A percentile compares a stretch with the other conserved stretches of the same genome.
Conservation (phyloP, 2,329 filamentous ascomycete genomes). For the Botrytis cinerea region DNA sequence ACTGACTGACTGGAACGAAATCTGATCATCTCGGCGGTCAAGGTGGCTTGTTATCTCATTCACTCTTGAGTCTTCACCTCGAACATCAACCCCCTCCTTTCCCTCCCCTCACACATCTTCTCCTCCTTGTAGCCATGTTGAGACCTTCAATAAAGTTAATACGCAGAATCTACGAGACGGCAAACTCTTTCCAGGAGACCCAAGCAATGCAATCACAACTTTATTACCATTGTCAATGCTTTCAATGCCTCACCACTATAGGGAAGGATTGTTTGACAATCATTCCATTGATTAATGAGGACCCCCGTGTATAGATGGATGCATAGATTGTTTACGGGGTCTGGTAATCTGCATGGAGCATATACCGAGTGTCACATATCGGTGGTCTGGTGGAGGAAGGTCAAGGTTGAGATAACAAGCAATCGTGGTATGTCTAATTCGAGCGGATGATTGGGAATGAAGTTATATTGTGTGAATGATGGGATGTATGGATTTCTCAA, state of each 20-base stretch:
- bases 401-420: not conserved
- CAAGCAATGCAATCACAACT: conserved; percentile 7
- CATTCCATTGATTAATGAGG: not conserved
- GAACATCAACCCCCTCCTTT: not conserved
- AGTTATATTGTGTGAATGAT: not conserved
- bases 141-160: conserved; percentile 6
- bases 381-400: not conserved
- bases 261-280: not conserved
- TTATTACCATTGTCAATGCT: not conserved
- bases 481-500: not conserved
- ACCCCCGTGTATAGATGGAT: not conserved
- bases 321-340: not conserved
- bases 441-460: not conserved
- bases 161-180: not conserved
- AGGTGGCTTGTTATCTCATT: not conserved
- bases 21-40: conserved; percentile 3
- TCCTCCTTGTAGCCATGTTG: not conserved
- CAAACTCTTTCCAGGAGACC: not conserved
- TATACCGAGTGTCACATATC: conserved; percentile 6
- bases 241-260: not conserved
- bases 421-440: not conserved
- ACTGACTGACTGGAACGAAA: not conserved
- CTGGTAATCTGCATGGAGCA: not conserved
- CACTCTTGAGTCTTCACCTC: not conserved
- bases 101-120: not conserved